phyloP scores from a whole-genome alignment of 768 basidiomycete species.

The Tephrocybe sp. region DNA sequence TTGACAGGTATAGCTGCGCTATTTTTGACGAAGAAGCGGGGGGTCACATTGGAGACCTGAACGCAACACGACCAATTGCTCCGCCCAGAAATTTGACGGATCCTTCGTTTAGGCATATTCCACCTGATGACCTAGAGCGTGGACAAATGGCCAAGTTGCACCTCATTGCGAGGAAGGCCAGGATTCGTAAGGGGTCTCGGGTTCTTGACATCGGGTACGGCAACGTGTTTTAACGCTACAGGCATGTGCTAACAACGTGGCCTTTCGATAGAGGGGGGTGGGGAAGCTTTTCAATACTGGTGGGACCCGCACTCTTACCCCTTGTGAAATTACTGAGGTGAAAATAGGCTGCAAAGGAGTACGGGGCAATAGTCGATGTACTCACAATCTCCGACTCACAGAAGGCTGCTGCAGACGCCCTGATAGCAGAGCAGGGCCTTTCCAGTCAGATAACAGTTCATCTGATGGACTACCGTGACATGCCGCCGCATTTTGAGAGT shows the following conservation, averaged over 20 bases:
- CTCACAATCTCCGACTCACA: constrained; percentile 64
- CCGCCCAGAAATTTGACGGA: constrained; percentile 4
- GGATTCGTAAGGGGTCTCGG: constrained; percentile 2
- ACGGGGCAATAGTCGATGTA: constrained; percentile 61
- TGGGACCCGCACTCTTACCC: not conserved
- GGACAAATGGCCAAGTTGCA: constrained; percentile 12
- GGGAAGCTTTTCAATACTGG: constrained; percentile 10
- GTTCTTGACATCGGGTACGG: constrained; percentile 13
- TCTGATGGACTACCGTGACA: constrained; percentile 64
- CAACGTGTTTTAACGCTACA: not conserved
- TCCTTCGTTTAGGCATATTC: not conserved
- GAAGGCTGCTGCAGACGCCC: constrained; percentile 57
- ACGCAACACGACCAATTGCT: constrained; percentile 5
- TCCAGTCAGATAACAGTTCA: constrained; percentile 54
- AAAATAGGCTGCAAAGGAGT: constrained; percentile 26
- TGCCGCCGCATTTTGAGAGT: constrained; percentile 50
- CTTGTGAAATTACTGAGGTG: not conserved
- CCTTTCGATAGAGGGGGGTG: constrained; percentile 2
- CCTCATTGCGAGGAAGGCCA: constrained; percentile 9
- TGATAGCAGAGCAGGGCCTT: constrained; percentile 48
- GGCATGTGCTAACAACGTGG: not conserved
- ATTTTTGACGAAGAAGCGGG: constrained; percentile 10
- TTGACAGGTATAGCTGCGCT: constrained; percentile 8
- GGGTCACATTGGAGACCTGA: constrained; percentile 8
- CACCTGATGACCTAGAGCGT: constrained; percentile 10